Conservation (phyloP, 352 stramenopile species). For the Elongisporangium senticosum region DNA sequence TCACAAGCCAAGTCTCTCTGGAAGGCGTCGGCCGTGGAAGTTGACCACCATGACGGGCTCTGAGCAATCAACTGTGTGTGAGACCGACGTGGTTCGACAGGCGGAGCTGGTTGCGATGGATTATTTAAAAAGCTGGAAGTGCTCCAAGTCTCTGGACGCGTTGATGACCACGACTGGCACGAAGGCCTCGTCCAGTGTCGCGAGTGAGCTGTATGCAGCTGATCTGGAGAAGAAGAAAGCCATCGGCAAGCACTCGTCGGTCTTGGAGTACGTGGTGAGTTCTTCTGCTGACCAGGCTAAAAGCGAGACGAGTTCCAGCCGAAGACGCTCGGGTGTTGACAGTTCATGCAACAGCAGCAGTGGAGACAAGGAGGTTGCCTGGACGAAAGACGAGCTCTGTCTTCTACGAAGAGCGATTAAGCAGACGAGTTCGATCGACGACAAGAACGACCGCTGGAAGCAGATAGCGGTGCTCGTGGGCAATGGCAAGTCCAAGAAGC, state of each 20-base stretch:
- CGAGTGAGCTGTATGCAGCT: constrained; percentile 45
- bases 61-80: not conserved
- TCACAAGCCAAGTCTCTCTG: not conserved
- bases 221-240: constrained; percentile 54
- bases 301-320: constrained; percentile 5
- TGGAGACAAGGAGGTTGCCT: constrained; percentile 25
- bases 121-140: constrained; percentile 57
- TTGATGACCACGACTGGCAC: constrained; percentile 32
- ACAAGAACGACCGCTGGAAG: constrained; percentile 76
- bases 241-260: constrained; percentile 7
- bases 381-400: constrained; percentile 53
- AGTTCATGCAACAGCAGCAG: not conserved
- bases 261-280: constrained; percentile 50
- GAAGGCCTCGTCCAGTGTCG: constrained; percentile 14
- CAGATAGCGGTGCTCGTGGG: constrained; percentile 55
- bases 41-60: not conserved
- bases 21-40: not conserved
- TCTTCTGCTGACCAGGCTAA: constrained; percentile 6
- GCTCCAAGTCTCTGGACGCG: constrained; percentile 42
- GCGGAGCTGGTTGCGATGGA: constrained; percentile 69
- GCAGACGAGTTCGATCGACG: constrained; percentile 41
- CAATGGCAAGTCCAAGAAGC: constrained; percentile 63
- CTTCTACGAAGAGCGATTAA: constrained; percentile 72
- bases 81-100: constrained; percentile 41
- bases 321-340: not conserved